Evolutionary conservation across 805 yeast genomes (phyloP), one percentile per base, ranked within the genome.

Genomic region (Saitoella complicata): DNA sequence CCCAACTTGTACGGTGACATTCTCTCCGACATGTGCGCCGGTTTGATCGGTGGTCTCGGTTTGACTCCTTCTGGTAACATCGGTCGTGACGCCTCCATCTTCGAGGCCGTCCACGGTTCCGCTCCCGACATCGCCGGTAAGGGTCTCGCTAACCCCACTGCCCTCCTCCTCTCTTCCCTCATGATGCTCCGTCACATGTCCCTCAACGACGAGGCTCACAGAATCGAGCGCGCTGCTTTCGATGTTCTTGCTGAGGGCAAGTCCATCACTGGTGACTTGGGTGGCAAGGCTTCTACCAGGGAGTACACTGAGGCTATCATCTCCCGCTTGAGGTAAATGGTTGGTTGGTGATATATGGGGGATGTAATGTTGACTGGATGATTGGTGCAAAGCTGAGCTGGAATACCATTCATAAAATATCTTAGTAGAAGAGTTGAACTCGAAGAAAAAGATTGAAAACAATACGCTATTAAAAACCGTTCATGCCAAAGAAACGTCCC

Each of bases 141-240:
- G 75, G 93, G 94, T 63, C 76, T 84, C 64, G 98, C 98, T 53
- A 91, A 91, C 78, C 98, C 98, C 70, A 91, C 98, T 50, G 98
- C 98, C 46, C 69, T 91, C 62, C 73, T 91, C 64, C 75, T 91
- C 63, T 85, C 95, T 42, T 88, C 97, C 40, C 85, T 87, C 62
- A 91, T 91, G 96, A 88, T 91, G 97, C 80, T 91, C 74, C 82
- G 94, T 72, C 98, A 91, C 75, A 88, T 91, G 97, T 79, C 84
- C 44, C 76, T 91, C 66, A 72, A 73, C 65, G 68, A 71, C 32
- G 75, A 80, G 60, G 97, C 96, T 56, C 80, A 75, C 64, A 73
- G 69, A 65, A 85, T 91, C 60, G 94, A 88, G 72, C 67, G 64
- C 54, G 97, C 98, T 48, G 95, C 87, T 46, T 62, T 75, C 53